Percentiles rank a stretch among this genome's conserved stretches.
These are phyloP conservation scores for Nissolia schottii DNA, from an alignment of 306 rosid species.

Conservation along the genomic window DNA sequence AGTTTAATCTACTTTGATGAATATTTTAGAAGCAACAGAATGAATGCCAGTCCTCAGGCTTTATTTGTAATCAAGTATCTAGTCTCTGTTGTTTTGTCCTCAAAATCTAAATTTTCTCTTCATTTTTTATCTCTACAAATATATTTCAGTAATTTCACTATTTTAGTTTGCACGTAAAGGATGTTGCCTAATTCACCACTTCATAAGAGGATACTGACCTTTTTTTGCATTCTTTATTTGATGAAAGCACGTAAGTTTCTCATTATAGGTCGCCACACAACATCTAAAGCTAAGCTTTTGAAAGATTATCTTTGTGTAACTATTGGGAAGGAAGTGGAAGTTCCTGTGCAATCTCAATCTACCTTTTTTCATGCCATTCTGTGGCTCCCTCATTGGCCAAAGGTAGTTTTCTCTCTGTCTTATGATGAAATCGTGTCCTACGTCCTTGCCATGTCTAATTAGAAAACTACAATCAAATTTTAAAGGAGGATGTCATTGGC, in stretches of 20 bases:
- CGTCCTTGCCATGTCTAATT: neutral
- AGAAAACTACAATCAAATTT: slow-evolving; percentile 10
- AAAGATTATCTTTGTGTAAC: neutral
- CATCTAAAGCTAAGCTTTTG: slow-evolving; percentile 8
- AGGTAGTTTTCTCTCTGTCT: slow-evolving; percentile 1
- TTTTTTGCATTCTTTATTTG: slow-evolving; percentile 6
- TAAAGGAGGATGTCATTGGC: neutral
- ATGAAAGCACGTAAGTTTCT: slow-evolving; percentile 9
- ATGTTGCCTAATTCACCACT: neutral
- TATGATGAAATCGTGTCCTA: slow-evolving; percentile 16
- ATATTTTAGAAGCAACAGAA: neutral
- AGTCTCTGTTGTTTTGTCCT: neutral
- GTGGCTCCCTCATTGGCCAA: slow-evolving; percentile 13
- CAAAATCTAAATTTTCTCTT: neutral
- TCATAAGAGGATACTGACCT: neutral
- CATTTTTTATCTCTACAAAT: neutral
- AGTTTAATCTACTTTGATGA: neutral
- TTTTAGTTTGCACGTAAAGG: neutral
- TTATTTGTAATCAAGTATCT: neutral
- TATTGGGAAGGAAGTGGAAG: neutral
- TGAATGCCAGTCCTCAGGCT: neutral
- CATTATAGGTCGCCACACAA: neutral
- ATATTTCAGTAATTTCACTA: neutral
- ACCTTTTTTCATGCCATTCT: slow-evolving; percentile 14
- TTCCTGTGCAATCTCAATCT: neutral